Percentiles rank a stretch among this genome's conserved stretches.
phyloP scores from a whole-genome alignment of 2,329 filamentous ascomycete genomes.

The Penicillium sp. region DNA sequence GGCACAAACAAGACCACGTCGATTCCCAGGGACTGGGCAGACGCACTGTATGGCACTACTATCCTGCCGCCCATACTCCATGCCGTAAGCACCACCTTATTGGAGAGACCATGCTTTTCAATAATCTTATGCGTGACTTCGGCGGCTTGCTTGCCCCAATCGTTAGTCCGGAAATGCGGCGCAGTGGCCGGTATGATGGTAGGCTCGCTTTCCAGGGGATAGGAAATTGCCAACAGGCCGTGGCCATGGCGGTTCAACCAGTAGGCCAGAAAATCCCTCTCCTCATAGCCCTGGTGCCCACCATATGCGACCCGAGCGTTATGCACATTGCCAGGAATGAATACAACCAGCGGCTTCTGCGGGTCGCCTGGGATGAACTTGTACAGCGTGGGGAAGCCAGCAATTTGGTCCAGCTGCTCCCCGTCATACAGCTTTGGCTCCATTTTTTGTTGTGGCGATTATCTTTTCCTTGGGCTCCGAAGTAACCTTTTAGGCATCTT shows the following conservation, averaged over 20 bases:
- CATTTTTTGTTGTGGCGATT: not conserved
- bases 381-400: slow-evolving; percentile 11
- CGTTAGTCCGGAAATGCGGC: slow-evolving; percentile 15
- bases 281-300: slow-evolving; percentile 16
- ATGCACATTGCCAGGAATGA: slow-evolving; percentile 19
- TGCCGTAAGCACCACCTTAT: slow-evolving; percentile 10
- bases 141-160: slow-evolving; percentile 21
- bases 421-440: slow-evolving; percentile 11
- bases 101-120: slow-evolving; percentile 5
- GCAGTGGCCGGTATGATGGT: slow-evolving; percentile 16
- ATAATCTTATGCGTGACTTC: slow-evolving; percentile 14
- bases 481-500: not conserved
- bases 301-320: slow-evolving; percentile 21
- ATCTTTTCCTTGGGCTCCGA: too few relatives aligned
- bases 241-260: slow-evolving; percentile 18
- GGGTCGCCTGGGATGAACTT: slow-evolving; percentile 13
- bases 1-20: slow-evolving; percentile 13
- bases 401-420: slow-evolving; percentile 8
- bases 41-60: slow-evolving; percentile 11
- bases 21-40: slow-evolving; percentile 1
- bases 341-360: slow-evolving; percentile 16
- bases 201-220: slow-evolving; percentile 18
- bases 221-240: slow-evolving; percentile 19
- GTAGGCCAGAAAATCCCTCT: slow-evolving; percentile 18
- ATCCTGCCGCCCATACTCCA: slow-evolving; percentile 20